Evolutionary conservation across 169 alveolate genomes (phyloP).

Genomic region (Amoebophrya sp.): DNA sequence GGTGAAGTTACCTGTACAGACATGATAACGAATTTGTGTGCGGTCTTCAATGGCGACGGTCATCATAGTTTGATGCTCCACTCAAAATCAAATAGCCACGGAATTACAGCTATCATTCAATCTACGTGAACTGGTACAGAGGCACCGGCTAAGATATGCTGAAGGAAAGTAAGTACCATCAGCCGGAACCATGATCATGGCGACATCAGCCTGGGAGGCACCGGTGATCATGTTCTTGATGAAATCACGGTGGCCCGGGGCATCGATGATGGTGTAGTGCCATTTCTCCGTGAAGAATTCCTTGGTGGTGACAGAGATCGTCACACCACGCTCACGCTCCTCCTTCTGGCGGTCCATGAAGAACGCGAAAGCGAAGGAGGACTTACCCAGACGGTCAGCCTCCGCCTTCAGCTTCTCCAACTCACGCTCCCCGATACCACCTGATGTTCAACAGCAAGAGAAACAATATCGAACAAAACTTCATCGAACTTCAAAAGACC

Average conservation of each 20-base stretch:
- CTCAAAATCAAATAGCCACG: no score
- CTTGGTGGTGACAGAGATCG: conserved; percentile 93
- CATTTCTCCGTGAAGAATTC: conserved; percentile 87
- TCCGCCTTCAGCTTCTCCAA: conserved; percentile 86
- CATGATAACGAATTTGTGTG: no score
- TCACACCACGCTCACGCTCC: conserved; percentile 97
- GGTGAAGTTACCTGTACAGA: no score
- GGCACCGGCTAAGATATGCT: no score
- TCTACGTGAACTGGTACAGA: no score
- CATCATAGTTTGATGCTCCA: no score
- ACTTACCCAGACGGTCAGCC: conserved; percentile 81
- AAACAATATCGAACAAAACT: no score
- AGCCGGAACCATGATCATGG: conserved; percentile 91
- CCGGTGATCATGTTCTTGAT: conserved; percentile 98
- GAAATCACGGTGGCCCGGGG: conserved; percentile 98
- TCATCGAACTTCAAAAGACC: no score
- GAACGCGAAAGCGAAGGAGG: conserved; percentile 96
- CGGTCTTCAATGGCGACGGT: no score
- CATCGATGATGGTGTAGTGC: conserved; percentile 94
- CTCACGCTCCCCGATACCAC: conserved; percentile 81
- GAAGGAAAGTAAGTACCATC: conserved; percentile 92
- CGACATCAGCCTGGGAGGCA: conserved; percentile 97
- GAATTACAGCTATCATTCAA: no score
- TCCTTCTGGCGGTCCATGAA: conserved; percentile 92
- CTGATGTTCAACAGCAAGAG: no score